Conservation (phyloP, 2,329 filamentous ascomycete species). For the Sordariomycetes sp. region DNA sequence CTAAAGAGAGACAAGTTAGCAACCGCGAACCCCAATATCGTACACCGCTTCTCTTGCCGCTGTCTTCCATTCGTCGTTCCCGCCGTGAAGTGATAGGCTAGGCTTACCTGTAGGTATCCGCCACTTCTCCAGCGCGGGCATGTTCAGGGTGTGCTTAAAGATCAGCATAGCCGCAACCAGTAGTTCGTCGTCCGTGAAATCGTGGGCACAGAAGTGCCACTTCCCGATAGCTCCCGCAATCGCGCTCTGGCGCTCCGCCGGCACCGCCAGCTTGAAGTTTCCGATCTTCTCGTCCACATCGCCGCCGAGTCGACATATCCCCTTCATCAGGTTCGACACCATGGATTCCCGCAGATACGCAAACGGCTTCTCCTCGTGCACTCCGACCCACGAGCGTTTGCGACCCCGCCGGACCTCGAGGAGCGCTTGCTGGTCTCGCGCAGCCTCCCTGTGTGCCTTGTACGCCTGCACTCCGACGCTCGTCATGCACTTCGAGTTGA, state of each 20-base stretch:
- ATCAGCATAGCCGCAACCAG: constrained; percentile 78
- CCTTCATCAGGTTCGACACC: constrained; percentile 83
- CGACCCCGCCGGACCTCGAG: constrained; percentile 63
- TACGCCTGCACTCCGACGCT: constrained; percentile 76
- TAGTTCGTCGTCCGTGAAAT: constrained; percentile 83
- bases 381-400: constrained; percentile 85
- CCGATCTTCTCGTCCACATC: constrained; percentile 51
- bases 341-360: constrained; percentile 85
- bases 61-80: not conserved
- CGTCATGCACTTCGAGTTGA: constrained; percentile 63
- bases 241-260: constrained; percentile 50
- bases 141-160: constrained; percentile 75
- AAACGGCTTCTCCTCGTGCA: constrained; percentile 76
- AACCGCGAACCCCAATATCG: constrained; percentile 7
- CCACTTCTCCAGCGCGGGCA: constrained; percentile 75
- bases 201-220: constrained; percentile 86
- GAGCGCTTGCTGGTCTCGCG: constrained; percentile 61
- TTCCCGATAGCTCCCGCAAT: constrained; percentile 61
- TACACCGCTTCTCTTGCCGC: not conserved
- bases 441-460: constrained; percentile 65
- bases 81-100: not conserved
- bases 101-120: constrained; percentile 63
- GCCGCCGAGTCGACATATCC: constrained; percentile 65
- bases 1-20: constrained; percentile 36
- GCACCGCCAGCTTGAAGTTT: constrained; percentile 57